A percentile compares a stretch with the other conserved stretches of the same genome.
phyloP scores from a whole-genome alignment of 1,284 basidiomycete genomes.

The Puccinia horiana region DNA sequence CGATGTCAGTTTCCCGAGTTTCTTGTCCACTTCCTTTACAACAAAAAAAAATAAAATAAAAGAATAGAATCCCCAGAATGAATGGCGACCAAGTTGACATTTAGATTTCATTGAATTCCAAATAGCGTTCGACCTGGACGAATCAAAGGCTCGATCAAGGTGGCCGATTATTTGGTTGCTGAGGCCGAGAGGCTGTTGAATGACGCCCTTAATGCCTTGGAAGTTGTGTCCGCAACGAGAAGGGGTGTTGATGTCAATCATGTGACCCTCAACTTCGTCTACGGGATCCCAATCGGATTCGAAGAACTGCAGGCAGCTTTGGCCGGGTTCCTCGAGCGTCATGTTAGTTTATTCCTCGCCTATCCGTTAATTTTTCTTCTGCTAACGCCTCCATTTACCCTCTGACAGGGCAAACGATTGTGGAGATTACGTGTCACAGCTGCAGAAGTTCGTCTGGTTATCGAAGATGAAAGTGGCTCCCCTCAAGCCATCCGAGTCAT shows the following conservation, averaged over 20 bases:
- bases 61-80: neutral
- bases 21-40: neutral
- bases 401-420: conserved; percentile 77
- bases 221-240: conserved; percentile 82
- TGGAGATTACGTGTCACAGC: conserved; percentile 98
- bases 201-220: conserved; percentile 88
- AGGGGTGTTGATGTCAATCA: conserved; percentile 92
- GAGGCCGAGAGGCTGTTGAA: conserved; percentile 97
- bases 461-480: conserved; percentile 90
- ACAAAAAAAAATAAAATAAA: neutral
- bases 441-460: conserved; percentile 91
- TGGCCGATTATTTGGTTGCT: conserved; percentile 92
- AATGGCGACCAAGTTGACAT: neutral
- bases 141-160: conserved; percentile 84
- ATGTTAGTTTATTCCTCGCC: conserved; percentile 58
- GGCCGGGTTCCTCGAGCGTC: conserved; percentile 95
- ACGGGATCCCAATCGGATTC: conserved; percentile 90
- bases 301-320: conserved; percentile 94
- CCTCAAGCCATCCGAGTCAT: conserved; percentile 93
- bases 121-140: conserved; percentile 80
- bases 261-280: conserved; percentile 97
- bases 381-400: neutral
- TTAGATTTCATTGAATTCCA: neutral
- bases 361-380: neutral
- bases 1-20: conserved; percentile 62